Evolutionary conservation across 768 basidiomycete genomes (phyloP).

Genomic region (Lentinula edodes): DNA sequence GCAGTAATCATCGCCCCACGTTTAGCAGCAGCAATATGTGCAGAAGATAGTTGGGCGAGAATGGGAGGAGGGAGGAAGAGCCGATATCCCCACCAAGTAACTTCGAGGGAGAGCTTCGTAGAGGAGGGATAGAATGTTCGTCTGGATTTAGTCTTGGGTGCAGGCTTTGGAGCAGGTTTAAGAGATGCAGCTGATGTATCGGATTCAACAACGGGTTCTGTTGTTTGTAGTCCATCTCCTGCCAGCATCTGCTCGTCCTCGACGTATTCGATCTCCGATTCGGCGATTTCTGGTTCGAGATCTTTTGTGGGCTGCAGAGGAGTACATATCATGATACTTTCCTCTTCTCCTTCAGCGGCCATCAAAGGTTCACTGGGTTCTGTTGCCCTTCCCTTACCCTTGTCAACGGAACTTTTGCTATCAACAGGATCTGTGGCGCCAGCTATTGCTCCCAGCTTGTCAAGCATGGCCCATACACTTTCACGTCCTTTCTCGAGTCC

Average conservation of each 20-base stretch:
- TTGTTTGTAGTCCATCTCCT: constrained; percentile 15
- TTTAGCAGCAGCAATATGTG: constrained; percentile 61
- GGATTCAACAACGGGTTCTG: constrained; percentile 24
- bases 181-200: constrained; percentile 13
- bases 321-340: constrained; percentile 69
- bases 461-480: constrained; percentile 59
- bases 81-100: constrained; percentile 79
- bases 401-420: constrained; percentile 1
- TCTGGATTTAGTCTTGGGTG: constrained; percentile 25
- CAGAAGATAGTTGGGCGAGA: constrained; percentile 56
- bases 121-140: constrained; percentile 67
- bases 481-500: constrained; percentile 27
- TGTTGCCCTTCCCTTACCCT: constrained; percentile 15
- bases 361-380: constrained; percentile 15
- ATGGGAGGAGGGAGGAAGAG: constrained; percentile 76
- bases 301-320: constrained; percentile 60
- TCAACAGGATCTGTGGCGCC: neutral
- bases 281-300: constrained; percentile 65
- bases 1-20: constrained; percentile 72
- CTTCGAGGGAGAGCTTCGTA: constrained; percentile 67
- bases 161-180: constrained; percentile 16
- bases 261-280: constrained; percentile 48
- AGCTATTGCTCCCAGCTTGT: constrained; percentile 22
- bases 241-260: constrained; percentile 20
- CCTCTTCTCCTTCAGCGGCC: constrained; percentile 38